Conservation (phyloP, 1,284 basidiomycete genomes). For the Schizophyllum amplum region DNA sequence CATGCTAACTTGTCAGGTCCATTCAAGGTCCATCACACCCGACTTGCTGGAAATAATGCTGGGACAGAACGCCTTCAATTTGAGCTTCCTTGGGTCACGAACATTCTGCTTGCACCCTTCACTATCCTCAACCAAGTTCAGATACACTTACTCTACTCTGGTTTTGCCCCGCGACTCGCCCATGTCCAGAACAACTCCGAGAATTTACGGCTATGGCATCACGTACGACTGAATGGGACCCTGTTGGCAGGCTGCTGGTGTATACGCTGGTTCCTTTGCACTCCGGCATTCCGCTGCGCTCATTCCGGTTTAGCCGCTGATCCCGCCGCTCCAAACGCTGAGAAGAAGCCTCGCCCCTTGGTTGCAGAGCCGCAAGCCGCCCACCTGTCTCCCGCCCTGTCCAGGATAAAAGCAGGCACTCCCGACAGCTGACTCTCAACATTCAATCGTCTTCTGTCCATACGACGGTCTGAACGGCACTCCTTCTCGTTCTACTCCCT, state of each 20-base stretch:
- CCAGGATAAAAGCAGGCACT: neutral
- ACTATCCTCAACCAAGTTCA: too few species aligned
- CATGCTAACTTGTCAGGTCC: too few species aligned
- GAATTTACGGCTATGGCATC: too few species aligned
- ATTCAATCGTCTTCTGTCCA: neutral
- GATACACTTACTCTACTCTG: too few species aligned
- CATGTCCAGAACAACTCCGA: too few species aligned
- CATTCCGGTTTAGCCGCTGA: neutral
- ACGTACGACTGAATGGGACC: too few species aligned
- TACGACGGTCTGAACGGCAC: neutral
- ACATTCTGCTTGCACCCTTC: too few species aligned
- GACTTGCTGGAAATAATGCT: too few species aligned
- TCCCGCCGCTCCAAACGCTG: neutral
- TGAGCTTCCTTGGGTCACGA: too few species aligned
- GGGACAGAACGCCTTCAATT: too few species aligned
- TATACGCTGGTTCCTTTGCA: neutral
- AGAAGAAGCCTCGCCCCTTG: neutral
- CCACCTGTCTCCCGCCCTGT: neutral
- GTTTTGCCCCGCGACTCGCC: too few species aligned
- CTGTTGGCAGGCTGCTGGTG: neutral
- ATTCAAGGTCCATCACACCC: too few species aligned
- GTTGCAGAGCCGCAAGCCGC: neutral
- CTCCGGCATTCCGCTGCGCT: neutral
- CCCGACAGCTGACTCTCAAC: neutral
- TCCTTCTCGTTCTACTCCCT: neutral